Conservation (phyloP, 371 early-diverging fungal genomes). For the Hamiltosporidium magnivora region DNA sequence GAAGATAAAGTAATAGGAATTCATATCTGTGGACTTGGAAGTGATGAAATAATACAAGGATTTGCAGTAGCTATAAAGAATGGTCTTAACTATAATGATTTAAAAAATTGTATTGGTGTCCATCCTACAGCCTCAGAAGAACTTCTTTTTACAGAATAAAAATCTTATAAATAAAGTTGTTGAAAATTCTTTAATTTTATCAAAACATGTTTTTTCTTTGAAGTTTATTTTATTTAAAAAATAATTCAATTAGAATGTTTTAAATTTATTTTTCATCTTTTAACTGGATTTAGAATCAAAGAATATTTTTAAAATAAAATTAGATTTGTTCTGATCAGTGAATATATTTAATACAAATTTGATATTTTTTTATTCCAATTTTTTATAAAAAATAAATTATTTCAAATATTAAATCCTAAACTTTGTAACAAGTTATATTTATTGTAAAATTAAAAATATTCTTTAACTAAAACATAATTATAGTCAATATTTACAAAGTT, state of each 20-base stretch:
- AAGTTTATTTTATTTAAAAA: not conserved
- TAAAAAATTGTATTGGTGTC: slow-evolving; percentile 82
- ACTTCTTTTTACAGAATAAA: slow-evolving; percentile 58
- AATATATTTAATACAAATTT: too few species aligned
- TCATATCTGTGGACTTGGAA: slow-evolving; percentile 74
- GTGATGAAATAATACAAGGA: slow-evolving; percentile 85
- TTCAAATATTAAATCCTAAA: too few species aligned
- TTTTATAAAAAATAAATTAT: too few species aligned
- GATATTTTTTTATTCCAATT: too few species aligned
- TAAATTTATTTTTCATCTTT: not conserved
- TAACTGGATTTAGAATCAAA: not conserved
- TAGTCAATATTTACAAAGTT: too few species aligned
- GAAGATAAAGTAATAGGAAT: slow-evolving; percentile 84
- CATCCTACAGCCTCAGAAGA: slow-evolving; percentile 92
- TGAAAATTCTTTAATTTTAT: not conserved
- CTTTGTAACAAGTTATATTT: too few species aligned
- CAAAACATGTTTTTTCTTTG: not conserved
- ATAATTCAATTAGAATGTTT: not conserved
- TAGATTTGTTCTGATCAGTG: too few species aligned
- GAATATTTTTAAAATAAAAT: not conserved
- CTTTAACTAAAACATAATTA: too few species aligned
- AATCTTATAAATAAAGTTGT: too few species aligned
- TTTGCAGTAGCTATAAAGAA: slow-evolving; percentile 61
- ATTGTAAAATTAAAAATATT: too few species aligned
- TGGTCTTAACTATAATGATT: slow-evolving; percentile 84